phyloP scores from a whole-genome alignment of 1,284 basidiomycete species.

The Puccinia horiana region DNA sequence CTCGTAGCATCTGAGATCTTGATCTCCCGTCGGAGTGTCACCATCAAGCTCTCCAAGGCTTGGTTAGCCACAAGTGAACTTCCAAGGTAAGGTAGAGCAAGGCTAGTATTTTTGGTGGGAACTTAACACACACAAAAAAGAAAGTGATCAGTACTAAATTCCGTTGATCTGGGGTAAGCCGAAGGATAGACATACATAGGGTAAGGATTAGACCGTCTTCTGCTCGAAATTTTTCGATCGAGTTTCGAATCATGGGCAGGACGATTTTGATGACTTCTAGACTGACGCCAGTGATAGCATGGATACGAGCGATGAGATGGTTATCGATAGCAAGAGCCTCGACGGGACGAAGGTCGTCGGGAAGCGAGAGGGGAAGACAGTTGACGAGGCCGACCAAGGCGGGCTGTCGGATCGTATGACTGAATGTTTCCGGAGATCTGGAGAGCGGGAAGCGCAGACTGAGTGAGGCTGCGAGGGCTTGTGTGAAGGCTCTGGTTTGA shows the following conservation, averaged over 20 bases:
- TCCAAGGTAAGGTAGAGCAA: conserved; percentile 30
- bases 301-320: conserved; percentile 10
- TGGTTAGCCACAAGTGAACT: conserved; percentile 32
- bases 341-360: conserved; percentile 8
- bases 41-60: conserved; percentile 35
- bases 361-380: conserved; percentile 27
- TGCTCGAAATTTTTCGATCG: conserved; percentile 14
- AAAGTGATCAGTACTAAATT: background rate
- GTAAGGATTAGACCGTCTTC: conserved; percentile 35
- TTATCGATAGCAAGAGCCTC: conserved; percentile 12
- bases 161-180: background rate
- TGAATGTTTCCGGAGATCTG: background rate
- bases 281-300: background rate
- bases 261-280: conserved; percentile 36
- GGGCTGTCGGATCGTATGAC: background rate
- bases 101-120: conserved; percentile 30
- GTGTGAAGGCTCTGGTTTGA: conserved; percentile 17
- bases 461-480: conserved; percentile 3
- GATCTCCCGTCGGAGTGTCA: conserved; percentile 37
- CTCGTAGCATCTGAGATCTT: conserved; percentile 19
- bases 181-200: conserved; percentile 19
- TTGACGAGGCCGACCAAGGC: conserved; percentile 33
- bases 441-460: conserved; percentile 17
- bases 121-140: conserved; percentile 2
- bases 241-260: conserved; percentile 46